Base-by-base conservation (phyloP, 1,284 basidiomycete genomes). In the Vanrija sp. region DNA sequence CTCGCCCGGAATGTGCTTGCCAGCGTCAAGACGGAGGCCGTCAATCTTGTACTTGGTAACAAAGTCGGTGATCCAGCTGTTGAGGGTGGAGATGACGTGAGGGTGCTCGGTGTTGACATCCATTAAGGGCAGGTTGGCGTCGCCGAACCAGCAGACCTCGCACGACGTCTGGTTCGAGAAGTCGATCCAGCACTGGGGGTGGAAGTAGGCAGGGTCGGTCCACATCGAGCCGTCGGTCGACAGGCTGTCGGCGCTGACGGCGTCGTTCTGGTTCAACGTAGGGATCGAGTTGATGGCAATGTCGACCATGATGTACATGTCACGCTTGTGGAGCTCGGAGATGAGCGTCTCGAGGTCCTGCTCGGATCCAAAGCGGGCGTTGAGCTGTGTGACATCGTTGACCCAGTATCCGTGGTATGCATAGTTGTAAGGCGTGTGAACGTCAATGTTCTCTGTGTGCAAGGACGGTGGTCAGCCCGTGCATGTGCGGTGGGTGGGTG, bases 281-380 rank as follows among this genome's bases (percentile, higher is more conserved):
- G 85, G 87, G 45, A 87, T 81, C 69, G 86, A 84, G 73, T 89
- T 88, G 25, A 87, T 82, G 36, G 87, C 86, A 45, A 89, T 76
- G 67, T 89, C 87, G 56, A 88, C 82, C 87, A 89, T 88, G 60
- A 88, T 76, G 65, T 83, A 84, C 86, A 89, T 89, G 47, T 79
- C 79, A 39, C 86, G 80, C 24, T 77, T 75, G 69, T 89, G 87
- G 15, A 89, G 66, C 48, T 84, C 86, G 15, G 76, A 75, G 24
- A 81, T 80, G 41, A 89, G 79, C 0, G 80, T 80, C 59, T 85
- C 84, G 49, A 90, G 81, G 69, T 89, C 87, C 53, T 83, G 80
- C 1, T 80, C 75, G 4, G 83, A 81, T 9, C 87, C 87, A 61
- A 88, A 89, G 43, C 82, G 81, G 16, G 77, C 75, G 71, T 89